phyloP scores from a whole-genome alignment of 2,329 filamentous ascomycete genomes.

The Fusarium stilboides region DNA sequence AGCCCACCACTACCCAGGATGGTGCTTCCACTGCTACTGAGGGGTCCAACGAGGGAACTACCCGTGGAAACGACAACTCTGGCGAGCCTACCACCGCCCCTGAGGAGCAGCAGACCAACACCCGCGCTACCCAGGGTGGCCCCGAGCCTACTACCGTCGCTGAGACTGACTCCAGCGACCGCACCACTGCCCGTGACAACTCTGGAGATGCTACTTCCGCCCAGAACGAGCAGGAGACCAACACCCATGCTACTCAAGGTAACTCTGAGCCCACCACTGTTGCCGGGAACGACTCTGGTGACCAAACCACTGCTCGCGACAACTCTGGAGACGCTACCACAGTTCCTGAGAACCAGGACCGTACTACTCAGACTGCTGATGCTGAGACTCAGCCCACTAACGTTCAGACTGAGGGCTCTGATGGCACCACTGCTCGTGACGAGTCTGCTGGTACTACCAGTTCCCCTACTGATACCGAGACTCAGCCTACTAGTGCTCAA shows the following conservation, averaged over 20 bases:
- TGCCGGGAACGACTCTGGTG: background rate
- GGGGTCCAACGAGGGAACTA: background rate
- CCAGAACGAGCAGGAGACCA: background rate
- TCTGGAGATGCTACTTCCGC: background rate
- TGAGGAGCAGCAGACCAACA: background rate
- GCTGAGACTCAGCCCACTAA: background rate
- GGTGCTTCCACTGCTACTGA: background rate
- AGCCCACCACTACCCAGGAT: background rate
- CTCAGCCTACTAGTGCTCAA: background rate
- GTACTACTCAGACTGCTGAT: background rate
- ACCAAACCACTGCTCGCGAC: background rate
- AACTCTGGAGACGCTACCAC: constrained; percentile 1
- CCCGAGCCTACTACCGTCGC: background rate
- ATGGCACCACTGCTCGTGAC: background rate
- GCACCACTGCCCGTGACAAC: background rate
- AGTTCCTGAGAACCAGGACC: background rate
- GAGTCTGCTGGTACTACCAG: background rate
- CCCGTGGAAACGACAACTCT: background rate
- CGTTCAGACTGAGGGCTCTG: background rate
- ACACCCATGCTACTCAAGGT: background rate
- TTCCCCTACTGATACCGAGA: background rate
- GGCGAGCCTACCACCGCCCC: background rate
- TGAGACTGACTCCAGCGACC: background rate
- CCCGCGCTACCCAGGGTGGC: background rate
- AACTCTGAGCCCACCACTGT: background rate